Conservation (phyloP, 139 green algal species). For the Ettlia oleoabundans region DNA sequence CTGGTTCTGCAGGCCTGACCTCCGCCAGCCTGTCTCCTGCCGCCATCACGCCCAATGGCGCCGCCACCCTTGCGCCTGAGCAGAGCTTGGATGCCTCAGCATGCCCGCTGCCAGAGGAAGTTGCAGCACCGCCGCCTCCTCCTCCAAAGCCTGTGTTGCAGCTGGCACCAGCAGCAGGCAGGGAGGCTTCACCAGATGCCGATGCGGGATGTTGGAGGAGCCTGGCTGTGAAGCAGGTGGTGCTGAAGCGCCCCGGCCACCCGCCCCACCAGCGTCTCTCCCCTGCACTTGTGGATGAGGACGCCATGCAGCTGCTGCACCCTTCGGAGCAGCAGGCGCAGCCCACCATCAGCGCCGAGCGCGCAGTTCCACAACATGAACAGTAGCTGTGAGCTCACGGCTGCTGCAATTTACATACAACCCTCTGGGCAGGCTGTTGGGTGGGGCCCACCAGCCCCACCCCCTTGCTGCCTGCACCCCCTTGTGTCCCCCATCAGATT, state of each 20-base stretch:
- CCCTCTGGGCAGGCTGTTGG: background rate
- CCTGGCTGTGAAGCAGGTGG: background rate
- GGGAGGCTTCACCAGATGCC: background rate
- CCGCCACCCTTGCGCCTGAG: background rate
- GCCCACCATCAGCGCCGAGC: background rate
- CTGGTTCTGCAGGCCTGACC: background rate
- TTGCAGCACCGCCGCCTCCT: background rate
- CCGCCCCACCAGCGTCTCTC: constrained; percentile 13
- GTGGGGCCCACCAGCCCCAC: background rate
- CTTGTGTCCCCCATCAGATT: background rate
- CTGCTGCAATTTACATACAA: no score
- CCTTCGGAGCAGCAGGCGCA: background rate
- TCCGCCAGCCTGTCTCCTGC: constrained; percentile 16
- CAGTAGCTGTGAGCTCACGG: background rate
- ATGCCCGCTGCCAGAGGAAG: background rate
- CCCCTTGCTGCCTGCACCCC: background rate
- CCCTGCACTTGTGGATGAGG: background rate
- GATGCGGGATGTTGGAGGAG: background rate
- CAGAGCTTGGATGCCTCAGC: background rate
- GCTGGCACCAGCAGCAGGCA: background rate
- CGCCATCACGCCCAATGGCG: background rate
- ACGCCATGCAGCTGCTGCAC: constrained; percentile 10
- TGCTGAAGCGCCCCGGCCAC: constrained; percentile 27
- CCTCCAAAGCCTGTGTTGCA: no score
- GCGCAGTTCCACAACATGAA: background rate